Percentiles rank a stretch among this genome's conserved stretches.
Evolutionary conservation across 2,329 filamentous ascomycete species (phyloP).

Genomic region (Polychaeton citri): DNA sequence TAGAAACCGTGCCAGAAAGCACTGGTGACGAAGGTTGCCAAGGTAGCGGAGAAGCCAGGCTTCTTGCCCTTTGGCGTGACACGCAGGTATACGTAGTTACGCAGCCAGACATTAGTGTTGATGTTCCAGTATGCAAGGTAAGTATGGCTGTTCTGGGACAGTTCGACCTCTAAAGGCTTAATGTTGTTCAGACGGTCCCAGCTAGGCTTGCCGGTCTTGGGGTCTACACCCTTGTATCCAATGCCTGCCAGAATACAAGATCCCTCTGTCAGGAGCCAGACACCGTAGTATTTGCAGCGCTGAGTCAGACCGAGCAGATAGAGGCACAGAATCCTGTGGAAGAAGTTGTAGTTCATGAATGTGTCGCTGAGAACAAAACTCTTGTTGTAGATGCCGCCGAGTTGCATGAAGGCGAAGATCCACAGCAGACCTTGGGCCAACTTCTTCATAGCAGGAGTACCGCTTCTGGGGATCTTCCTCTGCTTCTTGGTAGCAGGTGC

Average conservation of each 20-base stretch:
- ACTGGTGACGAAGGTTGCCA: conserved; percentile 88
- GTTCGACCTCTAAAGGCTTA: conserved; percentile 70
- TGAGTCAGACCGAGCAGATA: conserved; percentile 74
- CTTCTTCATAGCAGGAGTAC: conserved; percentile 70
- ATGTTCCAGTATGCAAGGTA: conserved; percentile 96
- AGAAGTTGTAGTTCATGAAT: conserved; percentile 55
- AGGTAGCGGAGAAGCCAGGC: conserved; percentile 83
- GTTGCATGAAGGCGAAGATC: conserved; percentile 64
- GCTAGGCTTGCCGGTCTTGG: conserved; percentile 66
- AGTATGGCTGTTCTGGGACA: conserved; percentile 82
- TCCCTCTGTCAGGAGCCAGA: conserved; percentile 87
- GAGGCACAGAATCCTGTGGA: conserved; percentile 62
- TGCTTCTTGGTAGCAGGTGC: conserved; percentile 77
- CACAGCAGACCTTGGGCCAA: conserved; percentile 59
- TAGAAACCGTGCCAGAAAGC: conserved; percentile 96
- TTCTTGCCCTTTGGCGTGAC: conserved; percentile 94
- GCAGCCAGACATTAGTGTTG: conserved; percentile 93
- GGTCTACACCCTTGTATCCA: conserved; percentile 86
- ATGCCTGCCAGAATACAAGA: conserved; percentile 87
- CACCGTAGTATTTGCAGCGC: conserved; percentile 89
- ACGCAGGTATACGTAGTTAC: conserved; percentile 89
- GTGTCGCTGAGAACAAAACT: conserved; percentile 50
- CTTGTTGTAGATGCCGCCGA: conserved; percentile 54
- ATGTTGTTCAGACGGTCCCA: conserved; percentile 91
- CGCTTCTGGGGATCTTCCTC: conserved; percentile 84